phyloP scores from a whole-genome alignment of 2,329 filamentous ascomycete species.

The Claviceps fusiformis region DNA sequence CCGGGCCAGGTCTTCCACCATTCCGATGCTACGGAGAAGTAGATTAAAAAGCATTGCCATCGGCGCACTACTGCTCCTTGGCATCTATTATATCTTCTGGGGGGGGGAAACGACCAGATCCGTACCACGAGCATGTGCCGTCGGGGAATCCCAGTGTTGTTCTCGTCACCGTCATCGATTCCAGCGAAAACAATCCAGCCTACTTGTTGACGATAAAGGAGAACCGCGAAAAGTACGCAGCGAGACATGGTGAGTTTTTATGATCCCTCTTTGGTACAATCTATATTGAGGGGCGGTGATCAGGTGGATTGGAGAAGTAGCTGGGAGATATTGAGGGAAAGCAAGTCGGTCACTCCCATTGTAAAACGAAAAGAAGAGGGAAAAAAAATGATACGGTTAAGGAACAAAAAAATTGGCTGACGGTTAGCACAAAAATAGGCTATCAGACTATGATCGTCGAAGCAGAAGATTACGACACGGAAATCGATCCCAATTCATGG shows the following conservation, averaged over 20 bases:
- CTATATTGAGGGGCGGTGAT: too few relatives aligned
- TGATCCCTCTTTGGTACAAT: not conserved
- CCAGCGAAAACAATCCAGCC: slow-evolving; percentile 43
- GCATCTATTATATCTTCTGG: slow-evolving; percentile 49
- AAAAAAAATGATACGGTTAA: not conserved
- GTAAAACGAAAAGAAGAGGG: not conserved
- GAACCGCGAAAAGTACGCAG: slow-evolving; percentile 76
- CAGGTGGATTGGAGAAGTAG: not conserved
- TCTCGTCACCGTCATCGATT: slow-evolving; percentile 74
- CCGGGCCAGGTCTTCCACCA: slow-evolving; percentile 42
- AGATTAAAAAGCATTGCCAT: slow-evolving; percentile 48
- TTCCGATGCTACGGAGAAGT: slow-evolving; percentile 42
- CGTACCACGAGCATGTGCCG: slow-evolving; percentile 25
- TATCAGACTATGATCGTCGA: slow-evolving; percentile 77
- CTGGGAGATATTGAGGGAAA: not conserved
- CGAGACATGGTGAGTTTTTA: slow-evolving; percentile 57
- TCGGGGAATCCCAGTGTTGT: slow-evolving; percentile 53
- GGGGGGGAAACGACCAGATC: slow-evolving; percentile 14
- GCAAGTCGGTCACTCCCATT: too few relatives aligned
- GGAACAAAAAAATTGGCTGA: not conserved
- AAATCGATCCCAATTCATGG: slow-evolving; percentile 50
- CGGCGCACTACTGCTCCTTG: slow-evolving; percentile 38
- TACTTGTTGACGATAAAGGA: slow-evolving; percentile 64
- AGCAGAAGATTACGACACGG: slow-evolving; percentile 60
- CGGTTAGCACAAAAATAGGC: not conserved